These are phyloP conservation scores for Drechmeria coniospora DNA, from an alignment of 2,329 filamentous ascomycete species.

Conservation along the genomic window DNA sequence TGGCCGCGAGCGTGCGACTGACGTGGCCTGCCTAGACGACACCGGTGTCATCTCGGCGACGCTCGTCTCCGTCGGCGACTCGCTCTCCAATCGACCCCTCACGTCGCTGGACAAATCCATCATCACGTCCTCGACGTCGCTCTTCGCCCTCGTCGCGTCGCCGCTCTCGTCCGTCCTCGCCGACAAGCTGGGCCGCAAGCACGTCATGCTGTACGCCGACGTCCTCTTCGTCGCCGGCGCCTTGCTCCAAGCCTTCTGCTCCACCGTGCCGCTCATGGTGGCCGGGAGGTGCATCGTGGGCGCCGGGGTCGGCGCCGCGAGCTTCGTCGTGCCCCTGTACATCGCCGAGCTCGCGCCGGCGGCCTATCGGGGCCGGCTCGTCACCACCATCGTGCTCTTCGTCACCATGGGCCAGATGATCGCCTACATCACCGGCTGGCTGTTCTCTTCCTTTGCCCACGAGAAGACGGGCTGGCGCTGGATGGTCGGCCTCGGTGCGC, in stretches of 20 bases:
- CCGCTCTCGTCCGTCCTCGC: constrained; percentile 50
- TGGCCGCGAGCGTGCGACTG: constrained; percentile 2
- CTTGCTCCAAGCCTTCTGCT: constrained; percentile 43
- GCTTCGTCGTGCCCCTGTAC: constrained; percentile 74
- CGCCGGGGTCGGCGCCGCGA: constrained; percentile 57
- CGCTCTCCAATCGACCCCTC: constrained; percentile 39
- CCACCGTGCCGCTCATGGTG: constrained; percentile 48
- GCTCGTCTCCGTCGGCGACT: constrained; percentile 45
- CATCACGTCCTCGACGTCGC: constrained; percentile 53
- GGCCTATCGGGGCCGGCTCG: constrained; percentile 58
- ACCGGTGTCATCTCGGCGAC: constrained; percentile 56
- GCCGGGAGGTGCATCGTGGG: constrained; percentile 54
- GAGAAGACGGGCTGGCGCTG: constrained; percentile 59
- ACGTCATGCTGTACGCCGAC: constrained; percentile 48
- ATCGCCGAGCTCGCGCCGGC: constrained; percentile 76
- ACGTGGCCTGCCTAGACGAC: constrained; percentile 31
- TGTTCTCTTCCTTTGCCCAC: constrained; percentile 42
- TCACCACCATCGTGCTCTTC: constrained; percentile 69
- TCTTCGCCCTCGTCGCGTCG: constrained; percentile 49
- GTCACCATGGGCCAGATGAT: constrained; percentile 81
- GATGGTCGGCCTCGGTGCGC: constrained; percentile 76
- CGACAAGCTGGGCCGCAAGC: constrained; percentile 44
- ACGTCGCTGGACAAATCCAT: constrained; percentile 53
- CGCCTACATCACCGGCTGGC: constrained; percentile 74
- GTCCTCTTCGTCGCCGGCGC: constrained; percentile 55